phyloP scores from a whole-genome alignment of 768 basidiomycete species.

The Termitomyces sp. region DNA sequence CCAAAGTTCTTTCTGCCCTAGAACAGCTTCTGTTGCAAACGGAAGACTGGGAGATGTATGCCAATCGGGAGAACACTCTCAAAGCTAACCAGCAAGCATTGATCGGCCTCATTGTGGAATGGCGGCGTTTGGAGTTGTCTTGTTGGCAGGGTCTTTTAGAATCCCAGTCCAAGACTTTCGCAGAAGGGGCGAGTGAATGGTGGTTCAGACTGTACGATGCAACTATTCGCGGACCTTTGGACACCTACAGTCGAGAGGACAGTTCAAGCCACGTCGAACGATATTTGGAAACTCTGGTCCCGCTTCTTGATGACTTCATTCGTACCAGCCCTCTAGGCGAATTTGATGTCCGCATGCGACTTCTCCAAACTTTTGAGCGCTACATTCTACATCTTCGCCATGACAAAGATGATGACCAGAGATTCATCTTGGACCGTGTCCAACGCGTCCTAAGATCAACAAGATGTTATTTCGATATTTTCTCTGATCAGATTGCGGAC shows the following conservation, averaged over 20 bases:
- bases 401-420: conserved; percentile 25
- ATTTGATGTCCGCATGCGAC: conserved; percentile 60
- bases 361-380: conserved; percentile 65
- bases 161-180: conserved; percentile 58
- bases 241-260: conserved; percentile 37
- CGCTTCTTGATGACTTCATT: conserved; percentile 81
- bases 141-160: conserved; percentile 84
- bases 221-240: conserved; percentile 58
- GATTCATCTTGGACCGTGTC: conserved; percentile 43
- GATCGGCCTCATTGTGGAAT: conserved; percentile 74
- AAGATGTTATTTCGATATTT: conserved; percentile 60
- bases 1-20: conserved; percentile 75
- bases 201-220: conserved; percentile 92
- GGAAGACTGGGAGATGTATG: conserved; percentile 95
- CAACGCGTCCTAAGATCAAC: conserved; percentile 59
- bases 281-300: conserved; percentile 67
- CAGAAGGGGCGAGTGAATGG: conserved; percentile 54
- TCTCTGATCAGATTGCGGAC: conserved; percentile 39
- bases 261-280: conserved; percentile 30
- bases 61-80: conserved; percentile 88
- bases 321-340: conserved; percentile 78
- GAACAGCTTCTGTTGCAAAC: conserved; percentile 85
- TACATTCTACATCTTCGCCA: conserved; percentile 40
- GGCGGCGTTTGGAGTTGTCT: conserved; percentile 86
- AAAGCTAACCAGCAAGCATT: conserved; percentile 61